Base-by-base conservation (phyloP, 202 grass and related monocot species). In the Panicum virgatum region DNA sequence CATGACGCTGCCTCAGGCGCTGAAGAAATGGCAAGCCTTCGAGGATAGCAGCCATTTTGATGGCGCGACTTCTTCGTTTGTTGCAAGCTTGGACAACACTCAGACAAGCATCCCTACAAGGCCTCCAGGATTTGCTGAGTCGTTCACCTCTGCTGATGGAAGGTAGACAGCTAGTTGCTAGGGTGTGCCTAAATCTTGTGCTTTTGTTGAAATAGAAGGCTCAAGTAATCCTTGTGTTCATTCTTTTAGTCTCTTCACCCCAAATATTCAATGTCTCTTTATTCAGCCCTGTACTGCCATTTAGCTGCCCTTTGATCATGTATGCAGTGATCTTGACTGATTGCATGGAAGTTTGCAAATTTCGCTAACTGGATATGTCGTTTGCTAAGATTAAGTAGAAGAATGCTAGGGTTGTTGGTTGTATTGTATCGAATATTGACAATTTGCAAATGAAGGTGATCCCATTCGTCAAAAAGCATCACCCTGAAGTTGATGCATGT, bases 1-100 rank as follows among this genome's bases (percentile, higher is more conserved):
- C 82, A 93, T 98, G 95, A 88, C 95, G 12, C 80, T 98, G 47
- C 95, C 95, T 1, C 95, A 98, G 39, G 95, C 95, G 6, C 62
- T 98, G 78, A 93, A 98, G 92, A 98, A 94, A 88, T 98, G 95
- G 95, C 95, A 98, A 51, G 95, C 92, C 14, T 93, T 94, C 0
- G 95, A 97, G 80, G 95, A 92, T 59, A 91, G 86, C 80, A 82
- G 77, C 77, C 82, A 93, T 58, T 85, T 98, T 30, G 92, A 91
- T 20, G 95, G 88, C 0, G 86, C 90, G 0, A 90, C 90, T 7
- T 91, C 92, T 3, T 98, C 95, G 3, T 94, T 94, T 32, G 70
- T 92, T 1, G 84, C 88, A 34, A 94, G 95, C 66, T 23, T 89
- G 82, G 95, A 94, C 54, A 94, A 94, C 85, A 98, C 95, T 16